Evolutionary conservation across 164 flowering plant species (phyloP).

Genomic region (Chimonanthus salicifolius): DNA sequence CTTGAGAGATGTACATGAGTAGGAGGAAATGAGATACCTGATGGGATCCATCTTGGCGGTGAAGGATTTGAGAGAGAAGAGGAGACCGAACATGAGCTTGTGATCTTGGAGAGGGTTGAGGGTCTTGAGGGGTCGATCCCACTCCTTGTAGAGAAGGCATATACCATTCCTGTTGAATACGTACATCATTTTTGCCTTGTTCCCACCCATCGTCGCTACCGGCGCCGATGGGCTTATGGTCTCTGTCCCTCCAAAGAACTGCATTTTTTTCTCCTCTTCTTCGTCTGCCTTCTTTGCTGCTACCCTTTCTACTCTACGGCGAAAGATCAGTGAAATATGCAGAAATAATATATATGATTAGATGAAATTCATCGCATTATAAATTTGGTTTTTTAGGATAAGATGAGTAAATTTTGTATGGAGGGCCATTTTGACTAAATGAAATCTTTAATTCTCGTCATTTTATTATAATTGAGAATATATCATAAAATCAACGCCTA

Average conservation of each 20-base stretch:
- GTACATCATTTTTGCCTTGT: slow-evolving; percentile 83
- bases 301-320: too few relatives aligned
- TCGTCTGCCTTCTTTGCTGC: too few relatives aligned
- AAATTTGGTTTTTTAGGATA: too few relatives aligned
- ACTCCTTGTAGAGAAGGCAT: slow-evolving; percentile 78
- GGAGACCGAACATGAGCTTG: slow-evolving; percentile 95
- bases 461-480: too few relatives aligned
- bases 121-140: slow-evolving; percentile 88
- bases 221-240: slow-evolving; percentile 77
- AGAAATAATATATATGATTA: too few relatives aligned
- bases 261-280: slow-evolving; percentile 43
- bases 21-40: slow-evolving; percentile 28
- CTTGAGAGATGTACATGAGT: neutral
- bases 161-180: slow-evolving; percentile 85
- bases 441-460: too few relatives aligned
- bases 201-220: slow-evolving; percentile 34
- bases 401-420: too few relatives aligned
- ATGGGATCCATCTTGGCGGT: slow-evolving; percentile 97
- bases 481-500: too few relatives aligned
- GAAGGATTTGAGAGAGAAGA: slow-evolving; percentile 89
- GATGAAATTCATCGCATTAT: too few relatives aligned
- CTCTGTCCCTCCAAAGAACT: slow-evolving; percentile 90
- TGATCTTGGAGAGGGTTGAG: slow-evolving; percentile 76
- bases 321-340: too few relatives aligned
- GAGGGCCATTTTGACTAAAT: too few relatives aligned